phyloP scores from a whole-genome alignment of 495 filamentous ascomycete species.

The Lophiostoma macrostomum region DNA sequence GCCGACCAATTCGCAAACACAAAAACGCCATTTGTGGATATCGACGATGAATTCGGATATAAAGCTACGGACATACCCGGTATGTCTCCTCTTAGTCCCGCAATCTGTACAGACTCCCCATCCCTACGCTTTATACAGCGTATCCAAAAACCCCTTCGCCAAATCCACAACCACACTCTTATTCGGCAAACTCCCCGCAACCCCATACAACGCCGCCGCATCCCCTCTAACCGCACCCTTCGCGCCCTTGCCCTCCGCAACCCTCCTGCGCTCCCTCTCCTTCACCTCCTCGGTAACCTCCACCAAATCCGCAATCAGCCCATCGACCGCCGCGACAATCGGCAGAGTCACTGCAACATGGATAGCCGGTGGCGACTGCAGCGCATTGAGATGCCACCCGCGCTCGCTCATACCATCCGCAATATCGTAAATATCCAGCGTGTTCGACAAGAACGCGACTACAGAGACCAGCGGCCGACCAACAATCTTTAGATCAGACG shows the following conservation, averaged over 20 bases:
- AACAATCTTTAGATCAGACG: conserved; percentile 71
- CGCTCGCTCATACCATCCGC: conserved; percentile 62
- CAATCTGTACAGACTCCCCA: no score
- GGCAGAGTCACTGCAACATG: conserved; percentile 95
- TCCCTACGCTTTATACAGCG: conserved; percentile 83
- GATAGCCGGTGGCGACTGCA: conserved; percentile 89
- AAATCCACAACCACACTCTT: conserved; percentile 91
- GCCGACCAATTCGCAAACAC: no score
- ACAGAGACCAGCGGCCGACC: conserved; percentile 87
- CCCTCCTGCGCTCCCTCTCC: conserved; percentile 58
- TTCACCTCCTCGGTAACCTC: conserved; percentile 75
- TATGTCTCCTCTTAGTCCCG: no score
- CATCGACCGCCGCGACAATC: conserved; percentile 73
- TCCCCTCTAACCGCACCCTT: conserved; percentile 67
- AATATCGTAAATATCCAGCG: conserved; percentile 51
- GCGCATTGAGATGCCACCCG: conserved; percentile 94
- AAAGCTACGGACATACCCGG: no score
- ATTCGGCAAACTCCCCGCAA: conserved; percentile 90
- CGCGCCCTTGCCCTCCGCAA: conserved; percentile 70
- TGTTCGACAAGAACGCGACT: conserved; percentile 76
- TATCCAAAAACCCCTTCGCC: conserved; percentile 89
- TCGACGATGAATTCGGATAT: no score
- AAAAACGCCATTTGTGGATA: no score
- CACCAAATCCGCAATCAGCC: conserved; percentile 72
- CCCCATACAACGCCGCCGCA: conserved; percentile 86